Conservation (phyloP, 352 stramenopile genomes). For the Albugo candida region DNA sequence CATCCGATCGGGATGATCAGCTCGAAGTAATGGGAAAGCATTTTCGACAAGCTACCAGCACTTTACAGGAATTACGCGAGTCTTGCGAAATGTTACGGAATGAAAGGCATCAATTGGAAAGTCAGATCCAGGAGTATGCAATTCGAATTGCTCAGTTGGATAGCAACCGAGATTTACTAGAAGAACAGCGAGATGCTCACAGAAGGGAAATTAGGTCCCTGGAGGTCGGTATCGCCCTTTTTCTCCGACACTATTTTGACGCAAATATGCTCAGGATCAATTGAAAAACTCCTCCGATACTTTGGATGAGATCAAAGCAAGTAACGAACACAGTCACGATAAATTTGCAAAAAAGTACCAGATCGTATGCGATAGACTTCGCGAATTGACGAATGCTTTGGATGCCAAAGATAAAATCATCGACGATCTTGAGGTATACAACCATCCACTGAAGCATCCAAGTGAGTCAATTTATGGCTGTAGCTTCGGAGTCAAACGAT, state of each 20-base stretch:
- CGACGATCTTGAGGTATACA: constrained; percentile 30
- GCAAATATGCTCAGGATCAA: constrained; percentile 2
- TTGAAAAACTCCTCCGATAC: constrained; percentile 30
- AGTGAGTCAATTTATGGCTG: neutral
- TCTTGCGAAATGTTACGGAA: constrained; percentile 26
- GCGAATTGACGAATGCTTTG: constrained; percentile 32
- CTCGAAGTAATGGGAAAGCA: constrained; percentile 48
- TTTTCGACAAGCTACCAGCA: constrained; percentile 50
- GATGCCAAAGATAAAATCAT: constrained; percentile 32
- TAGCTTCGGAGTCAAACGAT: constrained; percentile 1
- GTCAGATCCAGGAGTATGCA: constrained; percentile 47
- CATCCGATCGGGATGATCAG: constrained; percentile 42
- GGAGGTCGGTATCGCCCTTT: constrained; percentile 3
- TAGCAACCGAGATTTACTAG: constrained; percentile 23
- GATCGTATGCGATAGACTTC: constrained; percentile 38
- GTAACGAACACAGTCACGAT: constrained; percentile 35
- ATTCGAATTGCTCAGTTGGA: constrained; percentile 42
- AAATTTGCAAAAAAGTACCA: constrained; percentile 40
- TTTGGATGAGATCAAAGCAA: constrained; percentile 36
- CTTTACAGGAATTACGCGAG: constrained; percentile 43
- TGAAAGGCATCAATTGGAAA: constrained; percentile 43
- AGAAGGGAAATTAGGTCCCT: constrained; percentile 16
- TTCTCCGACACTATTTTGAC: neutral
- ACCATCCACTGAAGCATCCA: constrained; percentile 9
- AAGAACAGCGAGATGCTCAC: constrained; percentile 16